Conservation (phyloP, 345 rosid genomes). For the Diplotaxis tenuifolia region DNA sequence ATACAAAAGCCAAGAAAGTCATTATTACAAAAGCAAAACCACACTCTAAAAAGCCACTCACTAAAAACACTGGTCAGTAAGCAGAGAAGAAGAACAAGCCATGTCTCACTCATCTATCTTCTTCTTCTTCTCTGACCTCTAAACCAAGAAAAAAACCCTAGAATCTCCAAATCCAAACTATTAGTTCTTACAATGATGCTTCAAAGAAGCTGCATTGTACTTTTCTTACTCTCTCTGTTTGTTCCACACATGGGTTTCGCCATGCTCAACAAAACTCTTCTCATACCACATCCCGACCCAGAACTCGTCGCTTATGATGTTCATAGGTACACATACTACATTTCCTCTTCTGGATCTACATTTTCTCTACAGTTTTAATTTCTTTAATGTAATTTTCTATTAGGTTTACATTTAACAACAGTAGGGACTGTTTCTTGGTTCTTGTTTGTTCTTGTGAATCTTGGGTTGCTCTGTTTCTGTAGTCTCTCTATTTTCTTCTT, state of each 20-base stretch:
- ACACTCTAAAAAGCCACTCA: constrained; percentile 34
- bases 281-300: constrained; percentile 69
- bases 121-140: constrained; percentile 16
- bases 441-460: not conserved
- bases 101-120: constrained; percentile 20
- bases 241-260: constrained; percentile 38
- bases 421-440: not conserved
- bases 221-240: constrained; percentile 44
- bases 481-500: not conserved
- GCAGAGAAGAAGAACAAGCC: constrained; percentile 13
- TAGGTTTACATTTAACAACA: not conserved
- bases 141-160: not conserved
- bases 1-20: constrained; percentile 33
- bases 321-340: constrained; percentile 52
- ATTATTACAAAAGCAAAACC: constrained; percentile 31
- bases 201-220: constrained; percentile 51
- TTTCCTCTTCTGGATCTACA: constrained; percentile 5
- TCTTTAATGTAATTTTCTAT: not conserved
- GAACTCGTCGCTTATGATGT: constrained; percentile 75
- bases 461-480: not conserved
- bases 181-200: constrained; percentile 33
- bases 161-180: not conserved
- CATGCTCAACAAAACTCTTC: constrained; percentile 60
- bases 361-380: constrained; percentile 1
- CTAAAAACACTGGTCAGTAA: constrained; percentile 17